Base-by-base conservation (phyloP, 164 flowering plant species). In the Annona squamosa region DNA sequence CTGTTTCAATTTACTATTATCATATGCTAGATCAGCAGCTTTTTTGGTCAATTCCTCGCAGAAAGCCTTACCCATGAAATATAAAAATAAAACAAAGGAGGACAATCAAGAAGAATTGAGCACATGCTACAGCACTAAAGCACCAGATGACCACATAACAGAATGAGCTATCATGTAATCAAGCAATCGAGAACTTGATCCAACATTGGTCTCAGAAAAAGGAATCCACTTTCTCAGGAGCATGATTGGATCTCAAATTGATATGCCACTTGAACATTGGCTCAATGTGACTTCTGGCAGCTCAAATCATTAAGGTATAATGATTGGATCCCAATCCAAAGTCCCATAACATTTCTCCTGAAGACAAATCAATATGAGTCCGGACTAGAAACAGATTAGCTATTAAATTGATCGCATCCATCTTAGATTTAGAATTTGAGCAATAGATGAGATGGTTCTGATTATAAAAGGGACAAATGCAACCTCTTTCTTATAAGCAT, bases 11-110 rank as follows among this genome's bases (percentile, higher is more conserved):
- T 73, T 83, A 77, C 82, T 89, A 79, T 94, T 94, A 73, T 89
- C 93, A 75, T 69, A 61, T 59, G 85, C 74, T 45, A 92, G 81
- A 72, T 88, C 87, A 41, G 89, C 84, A 72, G 94, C 94, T 80
- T 84, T 92, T 81, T 73, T 82, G 65, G 82, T 86, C 71, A 94
- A 80, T 71, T 89, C 97, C 74, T 89, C 95, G 77, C 87, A 82
- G 52, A 88, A 68, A 73, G 92, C 99, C 99, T 94, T 75, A 1
- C n/a, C 46, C 7, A 65, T 52, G 19, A 26, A 52, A 57, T 37
- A 26, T 6, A 63, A 3, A 44, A 19, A 62, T 18, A 56, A 26
- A 68, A 3, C 18, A 46, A 19, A 66, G 37, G 46, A 59, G 13
- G 44, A 6, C 63, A 13, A 61, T 12, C 5, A 52, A 43, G 57